These are phyloP conservation scores for Westerdykella aurantiaca DNA, from an alignment of 2,329 filamentous ascomycete genomes.

Conservation along the genomic window DNA sequence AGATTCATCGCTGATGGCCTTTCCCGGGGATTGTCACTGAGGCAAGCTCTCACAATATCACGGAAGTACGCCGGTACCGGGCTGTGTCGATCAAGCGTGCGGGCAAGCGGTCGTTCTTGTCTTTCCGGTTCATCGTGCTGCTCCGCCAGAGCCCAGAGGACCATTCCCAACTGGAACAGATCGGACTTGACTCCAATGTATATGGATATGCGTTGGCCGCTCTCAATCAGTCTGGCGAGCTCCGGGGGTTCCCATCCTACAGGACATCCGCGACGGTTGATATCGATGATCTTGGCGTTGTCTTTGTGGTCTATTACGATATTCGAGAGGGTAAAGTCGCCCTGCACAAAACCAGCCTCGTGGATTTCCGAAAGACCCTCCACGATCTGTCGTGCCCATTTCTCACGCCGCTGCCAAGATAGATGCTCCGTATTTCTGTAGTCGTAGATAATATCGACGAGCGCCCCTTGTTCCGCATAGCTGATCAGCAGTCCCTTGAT, in stretches of 20 bases:
- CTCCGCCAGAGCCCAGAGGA: slow-evolving; percentile 84
- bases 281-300: slow-evolving; percentile 95
- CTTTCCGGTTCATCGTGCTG: slow-evolving; percentile 86
- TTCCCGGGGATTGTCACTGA: slow-evolving; percentile 66
- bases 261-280: slow-evolving; percentile 93
- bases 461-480: slow-evolving; percentile 77
- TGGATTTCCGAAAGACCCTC: slow-evolving; percentile 87
- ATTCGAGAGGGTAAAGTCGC: slow-evolving; percentile 94
- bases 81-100: slow-evolving; percentile 16
- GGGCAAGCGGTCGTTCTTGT: slow-evolving; percentile 60
- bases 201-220: slow-evolving; percentile 86
- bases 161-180: slow-evolving; percentile 94
- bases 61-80: slow-evolving; percentile 69
- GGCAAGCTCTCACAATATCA: slow-evolving; percentile 67
- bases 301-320: slow-evolving; percentile 84
- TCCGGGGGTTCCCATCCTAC: slow-evolving; percentile 98
- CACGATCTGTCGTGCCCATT: slow-evolving; percentile 89
- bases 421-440: slow-evolving; percentile 50
- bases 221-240: slow-evolving; percentile 76
- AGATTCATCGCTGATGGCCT: slow-evolving; percentile 69
- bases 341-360: slow-evolving; percentile 92
- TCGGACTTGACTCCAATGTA: slow-evolving; percentile 98
- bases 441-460: slow-evolving; percentile 90
- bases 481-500: slow-evolving; percentile 88
- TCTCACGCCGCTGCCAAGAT: slow-evolving; percentile 68